These are phyloP conservation scores for Pontederia paniculata DNA, from an alignment of 176 grass and related monocot species.

Conservation along the genomic window DNA sequence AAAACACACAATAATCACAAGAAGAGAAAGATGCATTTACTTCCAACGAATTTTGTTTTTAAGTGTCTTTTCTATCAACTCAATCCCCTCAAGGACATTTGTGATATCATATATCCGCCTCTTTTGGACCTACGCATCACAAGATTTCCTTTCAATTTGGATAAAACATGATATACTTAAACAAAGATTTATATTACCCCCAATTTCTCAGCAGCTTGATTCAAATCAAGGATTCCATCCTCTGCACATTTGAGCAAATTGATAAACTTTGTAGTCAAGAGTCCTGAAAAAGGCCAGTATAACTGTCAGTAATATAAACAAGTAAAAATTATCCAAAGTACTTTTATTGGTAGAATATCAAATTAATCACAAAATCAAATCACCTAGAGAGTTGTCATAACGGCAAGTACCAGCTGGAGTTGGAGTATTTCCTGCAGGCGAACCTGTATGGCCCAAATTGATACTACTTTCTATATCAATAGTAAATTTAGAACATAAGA, in stretches of 20 bases:
- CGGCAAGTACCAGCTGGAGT: conserved; percentile 56
- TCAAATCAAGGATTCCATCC: conserved; percentile 84
- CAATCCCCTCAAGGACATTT: conserved; percentile 97
- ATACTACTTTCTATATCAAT: neutral
- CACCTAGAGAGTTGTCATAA: conserved; percentile 87
- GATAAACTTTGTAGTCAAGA: conserved; percentile 76
- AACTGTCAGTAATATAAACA: conserved; percentile 14
- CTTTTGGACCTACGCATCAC: conserved; percentile 60
- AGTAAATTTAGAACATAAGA: no score
- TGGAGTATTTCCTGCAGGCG: conserved; percentile 45
- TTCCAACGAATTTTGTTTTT: conserved; percentile 81
- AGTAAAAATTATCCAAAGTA: conserved; percentile 12
- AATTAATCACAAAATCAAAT: conserved; percentile 6
- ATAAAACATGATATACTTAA: neutral
- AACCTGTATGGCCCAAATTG: conserved; percentile 29
- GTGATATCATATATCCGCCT: conserved; percentile 96
- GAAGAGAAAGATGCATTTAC: conserved; percentile 27
- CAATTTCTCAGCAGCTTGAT: conserved; percentile 59
- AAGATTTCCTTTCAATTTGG: conserved; percentile 6
- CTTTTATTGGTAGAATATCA: neutral
- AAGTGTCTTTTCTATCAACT: conserved; percentile 81
- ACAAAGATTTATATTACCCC: conserved; percentile 19
- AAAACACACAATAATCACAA: conserved; percentile 16
- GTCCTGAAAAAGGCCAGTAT: conserved; percentile 31
- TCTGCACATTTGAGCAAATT: conserved; percentile 65